A percentile compares a stretch with the other conserved stretches of the same genome.
Conservation (phyloP, 2,329 filamentous ascomycete species). For the Neodidymelliopsis sp. region DNA sequence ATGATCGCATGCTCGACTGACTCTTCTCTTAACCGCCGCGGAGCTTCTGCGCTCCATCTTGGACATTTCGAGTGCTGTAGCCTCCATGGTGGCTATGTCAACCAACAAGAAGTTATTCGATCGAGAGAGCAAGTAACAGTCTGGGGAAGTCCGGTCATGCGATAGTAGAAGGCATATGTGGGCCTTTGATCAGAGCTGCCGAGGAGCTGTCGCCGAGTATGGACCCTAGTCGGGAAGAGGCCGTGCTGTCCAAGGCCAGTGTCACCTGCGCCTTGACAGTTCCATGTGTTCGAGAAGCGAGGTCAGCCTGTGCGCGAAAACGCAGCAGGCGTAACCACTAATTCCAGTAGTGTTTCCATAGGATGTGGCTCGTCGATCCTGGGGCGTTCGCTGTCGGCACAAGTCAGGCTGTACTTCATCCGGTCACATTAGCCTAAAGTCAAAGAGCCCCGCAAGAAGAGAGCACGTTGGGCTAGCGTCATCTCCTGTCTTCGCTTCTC, state of each 20-base stretch:
- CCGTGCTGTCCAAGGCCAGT: slow-evolving; percentile 33
- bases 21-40: slow-evolving; percentile 79
- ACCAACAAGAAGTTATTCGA: slow-evolving; percentile 21
- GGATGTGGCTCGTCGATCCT: slow-evolving; percentile 40
- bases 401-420: slow-evolving; percentile 17
- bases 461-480: slow-evolving; percentile 11
- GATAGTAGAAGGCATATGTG: slow-evolving; percentile 47
- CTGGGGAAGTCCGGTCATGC: slow-evolving; percentile 43
- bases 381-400: slow-evolving; percentile 18
- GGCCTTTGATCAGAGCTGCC: slow-evolving; percentile 44
- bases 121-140: slow-evolving; percentile 27
- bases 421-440: slow-evolving; percentile 27
- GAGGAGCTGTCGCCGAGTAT: slow-evolving; percentile 37
- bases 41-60: slow-evolving; percentile 50
- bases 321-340: slow-evolving; percentile 42
- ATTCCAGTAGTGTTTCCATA: slow-evolving; percentile 29
- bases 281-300: slow-evolving; percentile 52
- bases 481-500: slow-evolving; percentile 11
- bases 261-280: slow-evolving; percentile 47
- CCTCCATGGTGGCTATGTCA: slow-evolving; percentile 36
- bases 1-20: slow-evolving; percentile 93
- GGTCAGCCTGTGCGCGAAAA: slow-evolving; percentile 41
- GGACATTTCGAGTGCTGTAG: slow-evolving; percentile 30
- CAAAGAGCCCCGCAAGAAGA: slow-evolving; percentile 11
- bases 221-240: slow-evolving; percentile 37